Evolutionary conservation across 768 basidiomycete genomes (phyloP), one percentile per base, ranked within the genome.

Genomic region (Podaxis sp.): DNA sequence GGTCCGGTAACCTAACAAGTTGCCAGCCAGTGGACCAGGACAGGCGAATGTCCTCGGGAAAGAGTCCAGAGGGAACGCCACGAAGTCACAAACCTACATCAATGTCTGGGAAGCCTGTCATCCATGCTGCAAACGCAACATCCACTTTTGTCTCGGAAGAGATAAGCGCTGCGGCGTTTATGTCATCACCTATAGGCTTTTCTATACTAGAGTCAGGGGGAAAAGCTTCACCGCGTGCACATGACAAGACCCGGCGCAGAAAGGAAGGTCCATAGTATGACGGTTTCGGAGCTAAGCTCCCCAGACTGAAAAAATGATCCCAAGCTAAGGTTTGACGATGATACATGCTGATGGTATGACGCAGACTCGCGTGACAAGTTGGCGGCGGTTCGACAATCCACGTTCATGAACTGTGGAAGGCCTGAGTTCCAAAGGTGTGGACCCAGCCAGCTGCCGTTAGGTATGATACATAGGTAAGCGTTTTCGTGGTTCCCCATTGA

Each of bases 401-500:
- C 28, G 30, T 48, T 55, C 28, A 55, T 61, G 52, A 26, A 39
- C 26, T 24, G n/a, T 22, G 3, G 26, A 24, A 28, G 42, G 51
- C 40, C 28, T 36, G 48, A 39, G 51, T 52, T 40, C 48, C 61
- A 55, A 53, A 48, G 26, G 3, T 17, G 28, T 53, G 52, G 52
- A 15, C 19, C 42, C 13, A 33, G 28, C 36, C 33, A 6, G 30
- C 33, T 55, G 61, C 52, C 53, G 61, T 62, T 62, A 53, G 24
- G 52, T 30, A 44, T 53, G 60, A 53, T 53, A 42, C 46, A 42
- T 39, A 53, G 52, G 59, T 44, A 54, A 44, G 26, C 60, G 30
- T 51, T 51, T 59, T 59, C 46, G 33, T 36, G 57, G 30, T 49
- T 49, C 22, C 46, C 59, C 13, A 60, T 39, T 60, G 48, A 60